Evolutionary conservation across 305 asterid genomes (phyloP).

Genomic region (Fraxinus ornus): DNA sequence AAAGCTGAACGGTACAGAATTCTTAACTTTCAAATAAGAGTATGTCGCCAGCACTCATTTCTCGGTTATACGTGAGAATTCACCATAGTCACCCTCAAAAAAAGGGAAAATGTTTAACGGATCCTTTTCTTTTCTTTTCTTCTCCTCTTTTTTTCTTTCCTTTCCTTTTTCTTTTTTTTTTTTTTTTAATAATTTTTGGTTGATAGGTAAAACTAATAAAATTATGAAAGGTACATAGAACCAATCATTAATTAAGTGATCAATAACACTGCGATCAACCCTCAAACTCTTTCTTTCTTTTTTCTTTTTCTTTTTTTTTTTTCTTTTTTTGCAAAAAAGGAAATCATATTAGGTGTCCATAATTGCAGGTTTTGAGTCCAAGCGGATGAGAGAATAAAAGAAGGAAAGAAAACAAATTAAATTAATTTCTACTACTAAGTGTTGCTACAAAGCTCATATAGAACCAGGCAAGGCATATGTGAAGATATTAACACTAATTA

Average conservation of each 20-base stretch:
- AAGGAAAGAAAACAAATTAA: neutral
- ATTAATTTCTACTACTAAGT: neutral
- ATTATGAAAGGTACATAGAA: neutral
- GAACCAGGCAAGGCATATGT: neutral
- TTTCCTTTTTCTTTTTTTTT: too few relatives aligned
- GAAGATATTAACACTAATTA: neutral
- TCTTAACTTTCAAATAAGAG: neutral
- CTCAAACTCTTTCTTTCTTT: neutral
- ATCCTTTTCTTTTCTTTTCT: neutral
- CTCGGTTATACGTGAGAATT: neutral
- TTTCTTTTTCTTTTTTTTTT: too few relatives aligned
- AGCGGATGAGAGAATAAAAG: neutral
- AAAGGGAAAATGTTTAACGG: neutral
- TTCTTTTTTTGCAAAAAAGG: neutral
- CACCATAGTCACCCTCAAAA: neutral
- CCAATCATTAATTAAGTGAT: neutral
- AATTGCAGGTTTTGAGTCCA: neutral
- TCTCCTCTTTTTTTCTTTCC: too few relatives aligned
- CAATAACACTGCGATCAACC: neutral
- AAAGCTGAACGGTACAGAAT: neutral
- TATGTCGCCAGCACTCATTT: neutral
- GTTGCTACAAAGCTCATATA: neutral
- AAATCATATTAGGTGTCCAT: neutral
- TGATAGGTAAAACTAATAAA: neutral
- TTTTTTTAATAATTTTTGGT: neutral